Base-by-base conservation (phyloP, 148 eudicot genomes). In the Camellia granthamiana region DNA sequence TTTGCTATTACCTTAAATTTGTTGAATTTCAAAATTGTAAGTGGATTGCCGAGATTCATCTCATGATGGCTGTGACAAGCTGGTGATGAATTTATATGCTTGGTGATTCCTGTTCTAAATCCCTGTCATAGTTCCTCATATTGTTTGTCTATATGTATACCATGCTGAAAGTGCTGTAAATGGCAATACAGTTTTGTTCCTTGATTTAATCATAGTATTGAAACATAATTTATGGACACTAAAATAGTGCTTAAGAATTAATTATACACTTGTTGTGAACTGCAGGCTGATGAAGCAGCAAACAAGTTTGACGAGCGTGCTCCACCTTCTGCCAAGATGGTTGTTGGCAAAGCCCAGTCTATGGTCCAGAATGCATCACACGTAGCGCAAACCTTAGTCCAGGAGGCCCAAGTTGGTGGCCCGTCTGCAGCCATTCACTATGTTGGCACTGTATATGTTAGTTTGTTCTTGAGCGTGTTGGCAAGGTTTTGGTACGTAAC, bases 251-350 rank as follows among this genome's bases (percentile, higher is more conserved):
- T 55, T 11, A 55, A 11, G 11, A 55, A 8, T 11, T 7, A 55
- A 2, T 8, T 55, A 12, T 3, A 11, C 10, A 12, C 13, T 55
- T 55, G 9, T 51, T 43, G 72, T 69, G 56, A 47, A 4, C 6
- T 52, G 65, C 81, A 92, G 93, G 92, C 89, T 1, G 93, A 88
- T 41, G 82, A 83, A 19, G 90, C 80, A 0, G 68, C 80, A 42
- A 72, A 77, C 77, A 83, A 91, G 72, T 91, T 92, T 16, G 84
- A 89, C 16, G 85, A 85, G 77, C 81, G 75, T 12, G 90, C 92
- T 18, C 92, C 97, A 3, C 82, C 88, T 15, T 56, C 84, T 69
- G 91, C 82, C 7, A 92, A 88, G 85, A 79, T 85, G 54, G 85
- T 80, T 6, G 87, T 74, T 0, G 43, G 9, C 69, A 73, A 75